Conservation (phyloP, 179 eudicot species). For the Beta corolliflora region DNA sequence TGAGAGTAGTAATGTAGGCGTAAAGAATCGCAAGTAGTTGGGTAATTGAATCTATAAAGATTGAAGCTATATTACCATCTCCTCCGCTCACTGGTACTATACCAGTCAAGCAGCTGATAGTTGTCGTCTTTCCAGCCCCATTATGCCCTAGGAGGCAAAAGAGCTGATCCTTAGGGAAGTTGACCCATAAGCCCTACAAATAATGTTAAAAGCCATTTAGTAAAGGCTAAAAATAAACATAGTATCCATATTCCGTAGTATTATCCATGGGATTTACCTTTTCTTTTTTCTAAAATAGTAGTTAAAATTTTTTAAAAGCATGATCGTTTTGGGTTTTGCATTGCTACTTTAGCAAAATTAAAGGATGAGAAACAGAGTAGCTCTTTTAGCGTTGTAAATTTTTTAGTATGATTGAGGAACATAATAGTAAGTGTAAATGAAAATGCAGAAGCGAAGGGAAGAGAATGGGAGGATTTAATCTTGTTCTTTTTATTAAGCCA, state of each 20-base stretch:
- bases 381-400: not conserved
- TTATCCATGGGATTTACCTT: not conserved
- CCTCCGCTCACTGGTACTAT: conserved; percentile 73
- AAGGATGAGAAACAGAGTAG: not conserved
- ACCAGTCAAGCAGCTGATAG: conserved; percentile 84
- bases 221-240: not conserved
- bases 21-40: not conserved
- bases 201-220: no score
- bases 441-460: not conserved
- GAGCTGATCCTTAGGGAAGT: conserved; percentile 72
- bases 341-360: not conserved
- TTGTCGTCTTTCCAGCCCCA: conserved; percentile 94
- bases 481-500: not conserved
- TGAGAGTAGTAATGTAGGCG: not conserved
- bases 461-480: not conserved
- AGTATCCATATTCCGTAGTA: not conserved
- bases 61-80: conserved; percentile 56
- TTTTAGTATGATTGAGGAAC: not conserved
- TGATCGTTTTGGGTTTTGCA: no score
- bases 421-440: not conserved
- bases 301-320: not conserved
- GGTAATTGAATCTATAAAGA: conserved; percentile 2
- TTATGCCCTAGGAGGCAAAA: conserved; percentile 95
- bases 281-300: not conserved
- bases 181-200: conserved; percentile 69